phyloP scores from a whole-genome alignment of 1,284 basidiomycete genomes.

The Ustilago vetiveriae region DNA sequence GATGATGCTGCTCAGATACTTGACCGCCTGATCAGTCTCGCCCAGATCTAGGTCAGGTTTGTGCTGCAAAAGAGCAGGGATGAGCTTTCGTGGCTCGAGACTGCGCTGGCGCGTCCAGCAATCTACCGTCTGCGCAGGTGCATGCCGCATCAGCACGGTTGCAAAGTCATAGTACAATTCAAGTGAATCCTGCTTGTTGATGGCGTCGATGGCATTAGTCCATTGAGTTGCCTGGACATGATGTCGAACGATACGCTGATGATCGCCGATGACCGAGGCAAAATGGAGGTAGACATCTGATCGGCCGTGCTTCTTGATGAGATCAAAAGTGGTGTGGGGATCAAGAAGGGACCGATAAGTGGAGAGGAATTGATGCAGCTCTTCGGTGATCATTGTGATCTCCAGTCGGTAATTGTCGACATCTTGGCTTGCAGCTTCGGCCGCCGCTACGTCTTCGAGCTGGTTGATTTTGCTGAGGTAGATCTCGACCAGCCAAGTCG shows the following conservation, averaged over 20 bases:
- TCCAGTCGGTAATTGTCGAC: slow-evolving; percentile 86
- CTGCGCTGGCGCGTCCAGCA: slow-evolving; percentile 85
- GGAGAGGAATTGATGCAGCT: slow-evolving; percentile 90
- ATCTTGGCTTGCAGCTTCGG: slow-evolving; percentile 84
- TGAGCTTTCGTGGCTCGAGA: slow-evolving; percentile 83
- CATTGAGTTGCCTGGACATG: slow-evolving; percentile 92
- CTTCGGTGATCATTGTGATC: slow-evolving; percentile 85
- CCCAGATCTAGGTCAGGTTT: slow-evolving; percentile 69
- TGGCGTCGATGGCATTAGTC: slow-evolving; percentile 85
- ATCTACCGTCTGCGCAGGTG: slow-evolving; percentile 87
- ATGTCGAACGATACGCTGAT: slow-evolving; percentile 86
- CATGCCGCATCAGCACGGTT: slow-evolving; percentile 83
- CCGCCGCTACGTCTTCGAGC: slow-evolving; percentile 80
- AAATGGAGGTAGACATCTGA: slow-evolving; percentile 92
- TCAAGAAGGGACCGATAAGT: slow-evolving; percentile 79
- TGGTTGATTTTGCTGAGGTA: slow-evolving; percentile 96
- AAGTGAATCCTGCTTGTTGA: slow-evolving; percentile 78
- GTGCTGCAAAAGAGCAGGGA: slow-evolving; percentile 86
- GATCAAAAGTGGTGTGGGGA: slow-evolving; percentile 83
- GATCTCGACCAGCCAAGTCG: slow-evolving; percentile 98
- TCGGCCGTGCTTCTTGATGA: slow-evolving; percentile 91
- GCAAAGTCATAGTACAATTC: slow-evolving; percentile 94
- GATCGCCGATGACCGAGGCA: slow-evolving; percentile 83
- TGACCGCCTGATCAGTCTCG: slow-evolving; percentile 79
- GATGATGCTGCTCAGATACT: slow-evolving; percentile 81